Conservation (phyloP, 1,139 yeast species). For the Geotrichum fermentans region DNA sequence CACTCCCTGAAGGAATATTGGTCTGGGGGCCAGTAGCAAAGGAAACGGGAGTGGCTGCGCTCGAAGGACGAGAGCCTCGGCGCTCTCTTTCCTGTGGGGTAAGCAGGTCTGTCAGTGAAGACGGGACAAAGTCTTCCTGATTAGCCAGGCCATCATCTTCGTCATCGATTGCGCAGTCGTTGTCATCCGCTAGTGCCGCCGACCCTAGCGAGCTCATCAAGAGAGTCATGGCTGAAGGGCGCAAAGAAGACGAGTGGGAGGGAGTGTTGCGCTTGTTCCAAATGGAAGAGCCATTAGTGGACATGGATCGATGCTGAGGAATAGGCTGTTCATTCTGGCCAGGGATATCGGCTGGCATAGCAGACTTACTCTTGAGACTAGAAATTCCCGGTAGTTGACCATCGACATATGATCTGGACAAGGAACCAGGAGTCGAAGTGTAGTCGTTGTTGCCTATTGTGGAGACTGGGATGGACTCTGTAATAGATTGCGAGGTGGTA, state of each 20-base stretch:
- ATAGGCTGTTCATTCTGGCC: background rate
- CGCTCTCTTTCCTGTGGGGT: conserved; percentile 74
- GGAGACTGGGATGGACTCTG: conserved; percentile 5
- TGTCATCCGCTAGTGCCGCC: conserved; percentile 30
- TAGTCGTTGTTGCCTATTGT: background rate
- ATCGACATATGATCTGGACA: conserved; percentile 5
- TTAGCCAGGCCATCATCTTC: conserved; percentile 39
- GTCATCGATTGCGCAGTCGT: conserved; percentile 45
- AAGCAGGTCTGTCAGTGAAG: conserved; percentile 62
- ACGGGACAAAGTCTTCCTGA: conserved; percentile 75
- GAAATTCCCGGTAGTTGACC: background rate
- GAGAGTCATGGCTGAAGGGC: conserved; percentile 16
- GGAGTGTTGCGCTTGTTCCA: conserved; percentile 13
- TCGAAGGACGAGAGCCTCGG: conserved; percentile 52
- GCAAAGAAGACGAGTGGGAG: conserved; percentile 12
- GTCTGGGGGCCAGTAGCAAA: conserved; percentile 2
- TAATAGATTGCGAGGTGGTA: background rate
- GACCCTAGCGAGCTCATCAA: conserved; percentile 15
- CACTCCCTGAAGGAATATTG: conserved; percentile 1
- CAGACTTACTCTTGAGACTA: background rate
- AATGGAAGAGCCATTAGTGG: conserved; percentile 8
- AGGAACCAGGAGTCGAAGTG: background rate
- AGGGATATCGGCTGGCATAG: background rate
- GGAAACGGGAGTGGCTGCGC: conserved; percentile 13
- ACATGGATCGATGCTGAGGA: conserved; percentile 9